These are phyloP conservation scores for Phanerodontia chrysosporium DNA, from an alignment of 768 basidiomycete species.

Conservation along the genomic window DNA sequence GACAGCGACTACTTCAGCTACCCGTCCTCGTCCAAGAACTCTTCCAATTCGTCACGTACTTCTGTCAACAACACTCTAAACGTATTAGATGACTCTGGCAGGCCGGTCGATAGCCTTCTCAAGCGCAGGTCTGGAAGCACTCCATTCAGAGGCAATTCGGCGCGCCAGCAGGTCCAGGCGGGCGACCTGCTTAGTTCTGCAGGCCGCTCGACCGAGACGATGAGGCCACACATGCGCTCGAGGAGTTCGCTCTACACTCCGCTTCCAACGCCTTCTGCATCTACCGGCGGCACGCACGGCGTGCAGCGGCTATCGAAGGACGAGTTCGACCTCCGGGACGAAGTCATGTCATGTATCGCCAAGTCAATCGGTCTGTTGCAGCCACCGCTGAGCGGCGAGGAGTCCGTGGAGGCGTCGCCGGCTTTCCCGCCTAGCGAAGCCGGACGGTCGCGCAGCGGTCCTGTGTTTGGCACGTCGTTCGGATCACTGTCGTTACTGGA, in stretches of 20 bases:
- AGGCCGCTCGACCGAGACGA: conserved; percentile 41
- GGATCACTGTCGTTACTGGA: conserved; percentile 72
- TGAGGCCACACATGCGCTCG: conserved; percentile 23
- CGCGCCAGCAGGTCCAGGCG: conserved; percentile 64
- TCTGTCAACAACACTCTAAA: conserved; percentile 18
- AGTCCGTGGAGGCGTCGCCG: conserved; percentile 66
- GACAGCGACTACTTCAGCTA: conserved; percentile 56
- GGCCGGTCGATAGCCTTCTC: background rate
- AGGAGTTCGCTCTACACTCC: conserved; percentile 13
- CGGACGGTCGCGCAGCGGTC: conserved; percentile 30
- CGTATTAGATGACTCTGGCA: background rate
- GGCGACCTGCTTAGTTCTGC: conserved; percentile 66
- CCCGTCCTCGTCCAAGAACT: conserved; percentile 21
- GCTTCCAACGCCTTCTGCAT: background rate
- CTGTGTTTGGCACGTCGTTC: conserved; percentile 63
- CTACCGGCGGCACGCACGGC: conserved; percentile 11
- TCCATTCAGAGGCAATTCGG: conserved; percentile 25
- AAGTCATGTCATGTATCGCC: conserved; percentile 96
- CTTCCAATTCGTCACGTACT: conserved; percentile 6
- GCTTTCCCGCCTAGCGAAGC: conserved; percentile 46
- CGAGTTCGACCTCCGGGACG: conserved; percentile 92
- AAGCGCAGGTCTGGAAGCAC: conserved; percentile 6
- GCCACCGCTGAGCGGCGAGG: conserved; percentile 68
- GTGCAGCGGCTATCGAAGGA: conserved; percentile 39
- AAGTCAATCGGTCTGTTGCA: conserved; percentile 95